These are phyloP conservation scores for Elsinoe necatrix DNA, from an alignment of 2,329 filamentous ascomycete genomes.

Conservation along the genomic window DNA sequence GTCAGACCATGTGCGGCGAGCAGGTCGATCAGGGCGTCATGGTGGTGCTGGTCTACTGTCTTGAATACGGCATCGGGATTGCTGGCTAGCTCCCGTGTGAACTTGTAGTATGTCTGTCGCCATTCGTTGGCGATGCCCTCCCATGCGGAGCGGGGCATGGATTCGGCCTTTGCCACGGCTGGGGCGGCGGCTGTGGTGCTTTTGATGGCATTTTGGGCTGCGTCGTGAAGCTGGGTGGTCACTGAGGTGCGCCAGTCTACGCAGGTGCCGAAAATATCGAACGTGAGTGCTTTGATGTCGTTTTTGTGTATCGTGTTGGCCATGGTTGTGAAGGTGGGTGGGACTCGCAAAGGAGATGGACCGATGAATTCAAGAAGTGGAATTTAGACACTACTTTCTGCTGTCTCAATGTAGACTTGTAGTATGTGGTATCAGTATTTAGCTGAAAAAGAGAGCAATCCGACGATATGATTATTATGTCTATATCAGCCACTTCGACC, in stretches of 20 bases:
- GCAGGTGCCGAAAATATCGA: slow-evolving; percentile 72
- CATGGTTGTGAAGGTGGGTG: not conserved
- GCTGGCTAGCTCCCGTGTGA: slow-evolving; percentile 48
- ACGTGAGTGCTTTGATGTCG: slow-evolving; percentile 47
- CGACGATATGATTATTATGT: not conserved
- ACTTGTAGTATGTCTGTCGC: slow-evolving; percentile 45
- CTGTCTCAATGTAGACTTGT: too few relatives aligned
- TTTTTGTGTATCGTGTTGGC: not conserved
- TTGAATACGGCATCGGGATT: slow-evolving; percentile 46
- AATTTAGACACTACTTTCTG: not conserved
- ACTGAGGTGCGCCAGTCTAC: slow-evolving; percentile 70
- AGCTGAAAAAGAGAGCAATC: not conserved
- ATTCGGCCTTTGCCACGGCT: slow-evolving; percentile 39
- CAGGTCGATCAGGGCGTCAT: slow-evolving; percentile 52
- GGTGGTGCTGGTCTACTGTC: slow-evolving; percentile 65
- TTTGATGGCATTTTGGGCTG: slow-evolving; percentile 42
- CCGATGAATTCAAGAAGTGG: not conserved
- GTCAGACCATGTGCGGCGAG: slow-evolving; percentile 41
- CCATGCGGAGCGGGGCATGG: slow-evolving; percentile 53
- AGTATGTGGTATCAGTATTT: not conserved
- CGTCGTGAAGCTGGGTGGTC: slow-evolving; percentile 47
- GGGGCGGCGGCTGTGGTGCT: slow-evolving; percentile 39
- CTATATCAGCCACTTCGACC: not conserved
- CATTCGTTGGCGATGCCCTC: slow-evolving; percentile 59
- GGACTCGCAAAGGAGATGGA: not conserved